These are phyloP conservation scores for Rhododendron vialii DNA, from an alignment of 148 eudicot species.

Conservation along the genomic window DNA sequence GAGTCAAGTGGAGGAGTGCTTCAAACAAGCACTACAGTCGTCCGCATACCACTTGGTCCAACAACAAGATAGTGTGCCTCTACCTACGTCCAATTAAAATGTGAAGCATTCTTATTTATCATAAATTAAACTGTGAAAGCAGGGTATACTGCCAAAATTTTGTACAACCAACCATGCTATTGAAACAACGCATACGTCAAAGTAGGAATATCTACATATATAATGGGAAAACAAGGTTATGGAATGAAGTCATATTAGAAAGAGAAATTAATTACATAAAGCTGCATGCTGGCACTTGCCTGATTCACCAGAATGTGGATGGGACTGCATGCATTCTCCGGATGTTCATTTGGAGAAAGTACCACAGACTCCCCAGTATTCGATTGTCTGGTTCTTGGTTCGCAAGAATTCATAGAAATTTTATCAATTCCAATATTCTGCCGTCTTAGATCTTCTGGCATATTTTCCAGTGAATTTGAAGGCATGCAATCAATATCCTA, in stretches of 20 bases:
- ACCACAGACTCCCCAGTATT: slow-evolving; percentile 28
- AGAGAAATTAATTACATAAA: neutral
- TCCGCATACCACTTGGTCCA: slow-evolving; percentile 3
- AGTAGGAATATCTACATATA: neutral
- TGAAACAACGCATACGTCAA: neutral
- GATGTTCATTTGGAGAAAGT: slow-evolving; percentile 32
- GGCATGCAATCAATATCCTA: slow-evolving; percentile 99
- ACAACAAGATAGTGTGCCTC: neutral
- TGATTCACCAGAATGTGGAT: slow-evolving; percentile 30
- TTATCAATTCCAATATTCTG: slow-evolving; percentile 43
- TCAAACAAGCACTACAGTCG: neutral
- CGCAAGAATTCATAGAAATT: slow-evolving; percentile 24
- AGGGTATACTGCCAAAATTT: neutral
- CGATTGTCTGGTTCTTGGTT: slow-evolving; percentile 28
- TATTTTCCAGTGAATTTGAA: slow-evolving; percentile 57
- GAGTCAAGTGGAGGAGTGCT: neutral
- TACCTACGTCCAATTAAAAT: neutral
- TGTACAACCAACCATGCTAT: neutral
- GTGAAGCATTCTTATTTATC: slow-evolving; percentile 2
- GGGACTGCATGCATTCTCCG: slow-evolving; percentile 7
- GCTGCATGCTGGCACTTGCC: slow-evolving; percentile 37
- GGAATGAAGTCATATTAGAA: neutral
- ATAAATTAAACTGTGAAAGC: neutral
- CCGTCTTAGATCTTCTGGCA: slow-evolving; percentile 56
- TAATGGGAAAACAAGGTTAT: neutral